These are phyloP conservation scores for Oligophagozyma castellii DNA, from an alignment of 1,139 yeast genomes.

Conservation along the genomic window DNA sequence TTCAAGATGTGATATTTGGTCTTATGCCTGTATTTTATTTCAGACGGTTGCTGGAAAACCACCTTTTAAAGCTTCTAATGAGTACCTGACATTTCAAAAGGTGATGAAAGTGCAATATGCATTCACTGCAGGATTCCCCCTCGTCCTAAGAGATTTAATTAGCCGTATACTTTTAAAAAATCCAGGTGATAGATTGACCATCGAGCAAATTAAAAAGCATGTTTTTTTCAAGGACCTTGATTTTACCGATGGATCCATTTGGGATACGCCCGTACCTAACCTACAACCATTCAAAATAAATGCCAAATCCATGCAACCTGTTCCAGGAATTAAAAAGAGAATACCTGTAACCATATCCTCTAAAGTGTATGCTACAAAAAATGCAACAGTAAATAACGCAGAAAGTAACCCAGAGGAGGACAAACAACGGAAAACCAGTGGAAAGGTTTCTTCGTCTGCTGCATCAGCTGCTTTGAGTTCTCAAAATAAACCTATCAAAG, in stretches of 20 bases:
- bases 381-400: too few species aligned
- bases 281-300: constrained; percentile 56
- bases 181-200: constrained; percentile 55
- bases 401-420: too few species aligned
- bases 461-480: too few species aligned
- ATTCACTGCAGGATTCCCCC: constrained; percentile 63
- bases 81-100: constrained; percentile 83
- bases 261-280: constrained; percentile 62
- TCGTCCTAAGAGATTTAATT: constrained; percentile 52
- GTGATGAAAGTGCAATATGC: constrained; percentile 69
- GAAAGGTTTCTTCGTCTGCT: too few species aligned
- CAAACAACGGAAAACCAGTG: too few species aligned
- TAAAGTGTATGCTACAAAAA: too few species aligned
- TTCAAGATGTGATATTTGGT: constrained; percentile 85
- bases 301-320: constrained; percentile 31
- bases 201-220: constrained; percentile 62
- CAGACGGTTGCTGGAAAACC: constrained; percentile 89
- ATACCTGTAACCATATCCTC: too few species aligned
- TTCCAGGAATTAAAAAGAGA: constrained; percentile 24
- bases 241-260: constrained; percentile 45
- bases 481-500: too few species aligned
- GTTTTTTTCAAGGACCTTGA: constrained; percentile 53
- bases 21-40: constrained; percentile 79
- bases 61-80: constrained; percentile 86
- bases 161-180: constrained; percentile 48